These are phyloP conservation scores for Hirschioporus abietinus DNA, from an alignment of 768 basidiomycete genomes.

Conservation along the genomic window DNA sequence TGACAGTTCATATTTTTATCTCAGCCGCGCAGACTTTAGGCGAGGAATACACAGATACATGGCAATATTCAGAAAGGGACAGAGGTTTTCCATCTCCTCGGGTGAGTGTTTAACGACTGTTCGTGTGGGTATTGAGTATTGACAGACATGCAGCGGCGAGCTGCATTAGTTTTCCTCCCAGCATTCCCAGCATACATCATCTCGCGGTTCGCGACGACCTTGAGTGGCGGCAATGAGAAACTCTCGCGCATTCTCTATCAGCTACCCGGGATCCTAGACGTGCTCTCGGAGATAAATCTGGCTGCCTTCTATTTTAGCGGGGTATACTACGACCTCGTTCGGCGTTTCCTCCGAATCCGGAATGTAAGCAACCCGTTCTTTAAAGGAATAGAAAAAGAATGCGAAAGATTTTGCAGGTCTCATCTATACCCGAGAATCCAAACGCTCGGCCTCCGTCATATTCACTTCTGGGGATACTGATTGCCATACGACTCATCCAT, in stretches of 20 bases:
- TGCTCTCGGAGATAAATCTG: constrained; percentile 66
- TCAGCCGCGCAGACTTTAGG: constrained; percentile 77
- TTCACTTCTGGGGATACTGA: constrained; percentile 74
- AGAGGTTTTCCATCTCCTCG: constrained; percentile 38
- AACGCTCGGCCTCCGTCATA: constrained; percentile 77
- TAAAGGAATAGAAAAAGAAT: constrained; percentile 1
- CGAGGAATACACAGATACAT: constrained; percentile 88
- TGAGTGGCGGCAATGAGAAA: constrained; percentile 31
- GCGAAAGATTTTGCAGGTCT: constrained; percentile 43
- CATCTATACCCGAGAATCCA: constrained; percentile 65
- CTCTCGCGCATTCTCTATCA: constrained; percentile 26
- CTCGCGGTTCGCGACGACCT: constrained; percentile 38
- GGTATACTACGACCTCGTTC: constrained; percentile 69
- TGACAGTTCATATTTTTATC: neutral
- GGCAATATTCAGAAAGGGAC: constrained; percentile 53
- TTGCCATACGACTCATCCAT: constrained; percentile 58
- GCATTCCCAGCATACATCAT: constrained; percentile 61
- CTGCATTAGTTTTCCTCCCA: constrained; percentile 58
- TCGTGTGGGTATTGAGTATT: neutral
- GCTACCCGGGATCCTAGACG: constrained; percentile 49
- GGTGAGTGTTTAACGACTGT: constrained; percentile 12
- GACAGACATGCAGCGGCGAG: constrained; percentile 27
- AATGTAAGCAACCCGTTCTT: constrained; percentile 42
- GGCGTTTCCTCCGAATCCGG: constrained; percentile 60
- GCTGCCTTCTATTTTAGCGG: constrained; percentile 78